Conservation (phyloP, 2,329 filamentous ascomycete genomes). For the Beauveria scarabaeidicola region DNA sequence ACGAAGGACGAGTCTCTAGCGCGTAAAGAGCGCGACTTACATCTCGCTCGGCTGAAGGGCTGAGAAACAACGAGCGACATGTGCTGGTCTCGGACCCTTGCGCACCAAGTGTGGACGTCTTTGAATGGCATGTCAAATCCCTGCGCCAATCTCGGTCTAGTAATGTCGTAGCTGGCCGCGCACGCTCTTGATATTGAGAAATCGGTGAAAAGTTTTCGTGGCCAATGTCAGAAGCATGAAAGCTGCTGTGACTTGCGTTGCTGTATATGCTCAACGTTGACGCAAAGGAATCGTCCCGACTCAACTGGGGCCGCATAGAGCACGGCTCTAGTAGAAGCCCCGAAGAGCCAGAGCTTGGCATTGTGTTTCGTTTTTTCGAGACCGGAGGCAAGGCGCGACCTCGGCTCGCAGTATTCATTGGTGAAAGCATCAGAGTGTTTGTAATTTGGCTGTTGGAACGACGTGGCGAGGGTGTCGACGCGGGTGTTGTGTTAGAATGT, state of each 20-base stretch:
- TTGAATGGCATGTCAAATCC: constrained; percentile 11
- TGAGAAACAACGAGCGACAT: constrained; percentile 7
- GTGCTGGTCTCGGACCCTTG: not conserved
- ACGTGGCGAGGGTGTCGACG: not conserved
- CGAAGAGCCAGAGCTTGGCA: constrained; percentile 2
- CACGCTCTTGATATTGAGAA: not conserved
- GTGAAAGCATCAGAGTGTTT: constrained; percentile 1
- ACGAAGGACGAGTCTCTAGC: constrained; percentile 18
- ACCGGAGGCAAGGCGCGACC: not conserved
- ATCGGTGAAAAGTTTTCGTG: not conserved
- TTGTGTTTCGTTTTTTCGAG: constrained; percentile 3
- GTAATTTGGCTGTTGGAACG: not conserved
- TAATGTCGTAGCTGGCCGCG: not conserved
- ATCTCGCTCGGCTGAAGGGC: constrained; percentile 28
- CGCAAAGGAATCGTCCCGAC: constrained; percentile 17
- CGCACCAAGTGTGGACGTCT: constrained; percentile 22
- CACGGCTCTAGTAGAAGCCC: not conserved
- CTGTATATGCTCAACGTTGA: constrained; percentile 23
- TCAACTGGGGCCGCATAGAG: not conserved
- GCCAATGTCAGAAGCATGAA: not conserved
- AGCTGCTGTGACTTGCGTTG: constrained; percentile 12
- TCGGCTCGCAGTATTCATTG: not conserved
- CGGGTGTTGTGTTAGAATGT: not conserved
- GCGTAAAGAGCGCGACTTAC: constrained; percentile 32
- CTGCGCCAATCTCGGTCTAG: not conserved